Conservation (phyloP, 305 asterid genomes). For the Striga hermonthica region DNA sequence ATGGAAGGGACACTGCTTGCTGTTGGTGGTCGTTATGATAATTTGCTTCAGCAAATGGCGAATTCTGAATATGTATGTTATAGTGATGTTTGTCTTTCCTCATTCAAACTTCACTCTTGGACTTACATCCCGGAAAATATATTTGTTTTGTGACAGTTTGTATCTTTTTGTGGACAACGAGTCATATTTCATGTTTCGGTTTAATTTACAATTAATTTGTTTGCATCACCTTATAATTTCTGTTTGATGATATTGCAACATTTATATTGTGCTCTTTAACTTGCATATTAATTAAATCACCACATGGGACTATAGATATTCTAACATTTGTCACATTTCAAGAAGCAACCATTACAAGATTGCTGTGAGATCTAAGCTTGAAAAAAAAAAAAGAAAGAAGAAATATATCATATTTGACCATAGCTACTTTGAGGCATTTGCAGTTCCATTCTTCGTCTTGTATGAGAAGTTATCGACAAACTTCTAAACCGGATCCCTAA, state of each 20-base stretch:
- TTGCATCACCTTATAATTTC: slow-evolving; percentile 2
- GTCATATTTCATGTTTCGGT: slow-evolving; percentile 22
- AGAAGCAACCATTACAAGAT: slow-evolving; percentile 10
- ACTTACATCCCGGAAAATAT: slow-evolving; percentile 4
- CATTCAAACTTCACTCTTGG: slow-evolving; percentile 13
- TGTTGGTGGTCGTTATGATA: slow-evolving; percentile 95
- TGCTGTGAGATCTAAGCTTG: slow-evolving; percentile 19
- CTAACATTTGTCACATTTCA: slow-evolving; percentile 6
- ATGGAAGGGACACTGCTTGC: slow-evolving; percentile 90
- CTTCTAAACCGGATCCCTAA: slow-evolving; percentile 11
- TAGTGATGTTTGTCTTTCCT: slow-evolving; percentile 31
- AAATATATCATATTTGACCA: slow-evolving; percentile 8
- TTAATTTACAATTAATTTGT: slow-evolving; percentile 10
- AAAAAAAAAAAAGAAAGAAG: slow-evolving; percentile 6
- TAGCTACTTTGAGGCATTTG: slow-evolving; percentile 16
- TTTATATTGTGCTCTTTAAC: slow-evolving; percentile 19
- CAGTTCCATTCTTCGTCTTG: slow-evolving; percentile 21
- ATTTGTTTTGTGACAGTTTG: background rate
- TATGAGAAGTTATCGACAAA: background rate
- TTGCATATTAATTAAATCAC: slow-evolving; percentile 2
- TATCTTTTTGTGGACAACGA: slow-evolving; percentile 11
- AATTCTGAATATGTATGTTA: slow-evolving; percentile 65
- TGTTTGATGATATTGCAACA: slow-evolving; percentile 1
- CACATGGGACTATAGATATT: background rate
- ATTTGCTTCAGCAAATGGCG: slow-evolving; percentile 64